Conservation (phyloP, 352 stramenopile species). For the Phytophthora pini region DNA sequence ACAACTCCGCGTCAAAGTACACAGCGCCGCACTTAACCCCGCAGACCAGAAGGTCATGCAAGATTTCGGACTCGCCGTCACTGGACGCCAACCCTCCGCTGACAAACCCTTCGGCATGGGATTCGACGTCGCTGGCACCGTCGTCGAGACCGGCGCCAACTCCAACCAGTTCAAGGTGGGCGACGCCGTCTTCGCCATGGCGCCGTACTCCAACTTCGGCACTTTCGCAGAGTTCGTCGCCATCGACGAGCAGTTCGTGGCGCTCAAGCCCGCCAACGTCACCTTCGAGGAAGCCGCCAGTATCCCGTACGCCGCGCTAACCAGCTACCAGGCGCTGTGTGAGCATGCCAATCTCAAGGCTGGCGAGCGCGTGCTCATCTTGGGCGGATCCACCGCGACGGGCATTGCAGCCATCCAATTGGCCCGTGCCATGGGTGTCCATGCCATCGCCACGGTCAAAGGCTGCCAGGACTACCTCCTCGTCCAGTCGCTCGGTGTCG, state of each 20-base stretch:
- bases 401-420: slow-evolving; percentile 2
- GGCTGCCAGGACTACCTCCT: slow-evolving; percentile 64
- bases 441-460: slow-evolving; percentile 64
- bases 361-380: slow-evolving; percentile 42
- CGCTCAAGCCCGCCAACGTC: slow-evolving; percentile 42
- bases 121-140: slow-evolving; percentile 40
- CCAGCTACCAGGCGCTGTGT: slow-evolving; percentile 31
- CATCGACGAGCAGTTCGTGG: slow-evolving; percentile 25
- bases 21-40: slow-evolving; percentile 60
- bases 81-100: slow-evolving; percentile 18
- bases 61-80: slow-evolving; percentile 21
- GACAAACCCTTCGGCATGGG: slow-evolving; percentile 41
- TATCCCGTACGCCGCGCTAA: slow-evolving; percentile 31
- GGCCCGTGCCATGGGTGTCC: slow-evolving; percentile 45
- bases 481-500: slow-evolving; percentile 47
- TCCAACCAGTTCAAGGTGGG: slow-evolving; percentile 31
- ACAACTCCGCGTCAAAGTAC: slow-evolving; percentile 65
- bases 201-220: slow-evolving; percentile 5
- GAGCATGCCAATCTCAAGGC: slow-evolving; percentile 23
- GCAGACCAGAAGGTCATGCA: slow-evolving; percentile 63
- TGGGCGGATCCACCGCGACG: slow-evolving; percentile 50
- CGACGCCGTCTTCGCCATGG: slow-evolving; percentile 38
- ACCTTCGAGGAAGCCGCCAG: slow-evolving; percentile 45
- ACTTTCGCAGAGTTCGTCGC: slow-evolving; percentile 46
- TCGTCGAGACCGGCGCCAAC: slow-evolving; percentile 39